Conservation (phyloP, 2,329 filamentous ascomycete species). For the Neofusicoccum sp. region DNA sequence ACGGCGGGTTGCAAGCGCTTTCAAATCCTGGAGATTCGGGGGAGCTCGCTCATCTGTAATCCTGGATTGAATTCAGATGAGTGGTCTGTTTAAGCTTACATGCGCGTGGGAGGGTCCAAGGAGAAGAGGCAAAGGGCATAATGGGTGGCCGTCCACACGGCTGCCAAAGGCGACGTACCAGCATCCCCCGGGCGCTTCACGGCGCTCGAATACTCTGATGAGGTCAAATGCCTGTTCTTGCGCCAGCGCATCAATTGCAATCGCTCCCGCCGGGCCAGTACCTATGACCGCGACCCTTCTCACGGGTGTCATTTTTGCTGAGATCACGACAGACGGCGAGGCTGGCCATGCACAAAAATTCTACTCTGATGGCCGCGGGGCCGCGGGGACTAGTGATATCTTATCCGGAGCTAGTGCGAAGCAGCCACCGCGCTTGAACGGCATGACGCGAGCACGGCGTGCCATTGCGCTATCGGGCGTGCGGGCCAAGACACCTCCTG, state of each 20-base stretch:
- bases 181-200: slow-evolving; percentile 59
- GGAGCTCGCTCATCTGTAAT: slow-evolving; percentile 32
- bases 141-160: background rate
- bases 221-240: slow-evolving; percentile 59
- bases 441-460: background rate
- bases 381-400: background rate
- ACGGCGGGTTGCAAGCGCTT: slow-evolving; percentile 49
- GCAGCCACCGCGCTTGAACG: background rate
- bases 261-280: slow-evolving; percentile 59
- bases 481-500: slow-evolving; percentile 4
- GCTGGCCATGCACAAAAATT: background rate
- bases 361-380: background rate
- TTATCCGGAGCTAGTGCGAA: background rate
- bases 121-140: background rate
- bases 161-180: slow-evolving; percentile 45
- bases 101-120: background rate
- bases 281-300: slow-evolving; percentile 57
- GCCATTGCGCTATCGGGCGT: slow-evolving; percentile 14
- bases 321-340: background rate
- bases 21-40: slow-evolving; percentile 41
- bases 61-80: slow-evolving; percentile 4
- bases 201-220: slow-evolving; percentile 62
- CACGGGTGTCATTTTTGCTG: background rate
- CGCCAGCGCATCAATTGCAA: slow-evolving; percentile 59
- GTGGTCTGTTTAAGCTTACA: no score